These are phyloP conservation scores for Stereum hirsutum DNA, from an alignment of 1,284 basidiomycete species.

Conservation along the genomic window DNA sequence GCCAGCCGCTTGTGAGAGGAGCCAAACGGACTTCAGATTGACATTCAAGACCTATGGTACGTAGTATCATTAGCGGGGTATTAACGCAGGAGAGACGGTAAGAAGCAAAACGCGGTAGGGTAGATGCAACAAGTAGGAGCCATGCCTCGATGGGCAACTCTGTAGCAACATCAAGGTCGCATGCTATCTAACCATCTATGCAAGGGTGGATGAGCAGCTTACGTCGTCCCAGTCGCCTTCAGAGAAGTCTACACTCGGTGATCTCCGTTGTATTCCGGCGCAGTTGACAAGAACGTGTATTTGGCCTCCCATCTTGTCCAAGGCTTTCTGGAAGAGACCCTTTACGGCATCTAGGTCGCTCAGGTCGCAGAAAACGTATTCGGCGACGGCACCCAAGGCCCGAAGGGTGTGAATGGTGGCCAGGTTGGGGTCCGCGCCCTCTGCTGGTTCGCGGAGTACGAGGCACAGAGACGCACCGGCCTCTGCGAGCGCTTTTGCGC, in stretches of 20 bases:
- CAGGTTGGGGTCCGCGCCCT: constrained; percentile 35
- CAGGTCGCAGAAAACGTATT: constrained; percentile 72
- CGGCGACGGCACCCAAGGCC: constrained; percentile 29
- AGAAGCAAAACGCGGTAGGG: no score
- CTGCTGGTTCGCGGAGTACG: constrained; percentile 46
- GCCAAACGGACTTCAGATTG: constrained; percentile 74
- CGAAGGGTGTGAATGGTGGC: constrained; percentile 48
- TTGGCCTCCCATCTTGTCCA: constrained; percentile 49
- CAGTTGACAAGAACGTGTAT: constrained; percentile 92
- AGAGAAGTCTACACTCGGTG: constrained; percentile 73
- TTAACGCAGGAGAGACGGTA: constrained; percentile 1
- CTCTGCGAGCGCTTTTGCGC: constrained; percentile 64
- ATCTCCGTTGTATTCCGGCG: constrained; percentile 87
- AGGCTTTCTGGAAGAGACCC: constrained; percentile 54
- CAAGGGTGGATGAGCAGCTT: constrained; percentile 24
- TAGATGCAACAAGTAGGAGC: constrained; percentile 8
- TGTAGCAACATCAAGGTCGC: no score
- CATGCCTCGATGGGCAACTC: constrained; percentile 7
- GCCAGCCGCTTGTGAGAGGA: constrained; percentile 70
- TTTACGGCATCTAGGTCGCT: constrained; percentile 60
- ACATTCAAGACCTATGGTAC: constrained; percentile 64
- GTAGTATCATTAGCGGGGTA: no score
- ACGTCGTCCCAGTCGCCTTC: constrained; percentile 91
- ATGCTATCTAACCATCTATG: no score
- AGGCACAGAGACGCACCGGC: constrained; percentile 82